Evolutionary conservation across 495 filamentous ascomycete species (phyloP), one percentile per base, ranked within the genome.

Genomic region (Aspergillus panamensis): DNA sequence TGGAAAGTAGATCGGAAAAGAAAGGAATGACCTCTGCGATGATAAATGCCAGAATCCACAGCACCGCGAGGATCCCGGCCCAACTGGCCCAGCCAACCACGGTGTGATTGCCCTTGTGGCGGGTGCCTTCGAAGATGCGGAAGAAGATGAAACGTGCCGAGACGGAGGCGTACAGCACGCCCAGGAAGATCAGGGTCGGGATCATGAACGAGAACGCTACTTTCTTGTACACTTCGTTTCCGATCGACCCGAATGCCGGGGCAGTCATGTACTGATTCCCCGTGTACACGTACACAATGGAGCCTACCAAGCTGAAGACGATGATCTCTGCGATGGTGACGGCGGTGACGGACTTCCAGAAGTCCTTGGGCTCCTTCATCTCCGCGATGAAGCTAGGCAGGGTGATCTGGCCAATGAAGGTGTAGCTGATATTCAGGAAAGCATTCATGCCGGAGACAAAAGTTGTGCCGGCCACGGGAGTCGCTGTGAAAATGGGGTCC

Each of bases 361-460:
- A 96, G 60, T 96, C 91, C 55, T 79, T 80, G 0, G 91, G 91
- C 35, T 94, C 82, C 66, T 83, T 85, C 91, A 96, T 96, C 68
- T 96, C 91, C 5, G 91, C 91, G 60, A 96, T 96, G 76, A 96
- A 96, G 63, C 85, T 89, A 3, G 91, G 91, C 21, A 96, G 77
- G 0, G 91, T 96, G 69, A 96, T 96, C 68, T 96, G 91, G 4
- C 91, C 91, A 61, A 96, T 94, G 72, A 96, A 94, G 7, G 91
- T 96, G 70, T 94, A 96, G 71, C 82, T 84, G 66, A 96, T 95
- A 69, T 96, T 96, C 61, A 95, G 73, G 73, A 94, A 94, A 2
- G 90, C 91, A 48, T 82, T 90, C 73, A 93, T 81, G 8, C 87
- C 91, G 6, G 76, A 74, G 14, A 96, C 88, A 56, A 91, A 94